Conservation (phyloP, 208 protist species). For the Trypanosoma caninum region DNA sequence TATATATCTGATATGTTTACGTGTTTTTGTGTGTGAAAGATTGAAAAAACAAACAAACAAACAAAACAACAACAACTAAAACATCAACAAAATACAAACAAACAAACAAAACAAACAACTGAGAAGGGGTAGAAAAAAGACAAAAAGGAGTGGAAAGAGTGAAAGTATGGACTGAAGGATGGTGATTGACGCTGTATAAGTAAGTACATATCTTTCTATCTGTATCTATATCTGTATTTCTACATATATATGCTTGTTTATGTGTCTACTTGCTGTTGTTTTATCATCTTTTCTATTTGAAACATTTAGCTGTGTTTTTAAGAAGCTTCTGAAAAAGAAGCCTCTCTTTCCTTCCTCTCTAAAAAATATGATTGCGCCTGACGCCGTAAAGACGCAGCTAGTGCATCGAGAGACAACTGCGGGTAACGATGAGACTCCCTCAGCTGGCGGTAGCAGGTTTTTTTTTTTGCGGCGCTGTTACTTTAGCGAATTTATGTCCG, state of each 20-base stretch:
- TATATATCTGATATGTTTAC: neutral
- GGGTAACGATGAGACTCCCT: neutral
- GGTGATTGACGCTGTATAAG: too few species aligned
- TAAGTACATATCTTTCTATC: neutral
- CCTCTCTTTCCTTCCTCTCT: too few species aligned
- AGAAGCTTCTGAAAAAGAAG: neutral
- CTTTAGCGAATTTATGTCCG: conserved; percentile 59
- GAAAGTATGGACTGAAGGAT: too few species aligned
- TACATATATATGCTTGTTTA: neutral
- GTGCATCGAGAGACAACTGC: neutral
- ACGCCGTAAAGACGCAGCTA: neutral
- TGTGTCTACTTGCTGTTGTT: neutral
- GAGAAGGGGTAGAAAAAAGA: too few species aligned
- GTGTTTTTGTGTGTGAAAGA: neutral
- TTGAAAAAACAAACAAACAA: too few species aligned
- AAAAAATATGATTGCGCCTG: conserved; percentile 1
- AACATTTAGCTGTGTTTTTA: neutral
- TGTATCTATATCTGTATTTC: neutral
- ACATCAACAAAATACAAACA: too few species aligned
- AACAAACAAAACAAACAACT: too few species aligned
- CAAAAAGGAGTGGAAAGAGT: too few species aligned
- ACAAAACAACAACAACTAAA: too few species aligned
- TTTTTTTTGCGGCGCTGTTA: conserved; percentile 49
- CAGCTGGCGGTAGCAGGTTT: conserved; percentile 31
- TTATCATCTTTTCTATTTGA: neutral